Evolutionary conservation across 2,329 filamentous ascomycete species (phyloP), one percentile per base, ranked within the genome.

Genomic region (Sporothrix inflata): DNA sequence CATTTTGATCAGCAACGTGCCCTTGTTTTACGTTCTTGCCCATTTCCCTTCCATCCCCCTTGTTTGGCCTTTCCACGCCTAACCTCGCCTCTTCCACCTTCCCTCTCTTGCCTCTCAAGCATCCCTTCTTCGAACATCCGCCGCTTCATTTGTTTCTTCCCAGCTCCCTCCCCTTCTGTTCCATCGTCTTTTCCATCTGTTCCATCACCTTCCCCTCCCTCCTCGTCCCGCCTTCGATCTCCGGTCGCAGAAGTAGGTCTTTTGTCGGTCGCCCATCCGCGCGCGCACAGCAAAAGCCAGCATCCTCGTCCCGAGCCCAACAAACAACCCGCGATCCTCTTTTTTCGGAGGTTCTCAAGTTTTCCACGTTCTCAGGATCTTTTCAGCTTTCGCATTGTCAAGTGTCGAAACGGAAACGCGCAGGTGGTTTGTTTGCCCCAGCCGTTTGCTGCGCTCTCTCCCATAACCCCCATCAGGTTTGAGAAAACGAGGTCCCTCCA

Each of bases 1-100:
- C n/a, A 51, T 73, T 60, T 57, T 68, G 72, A 75, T 72, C 73
- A 55, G 70, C 73, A 71, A 8, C 42, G 42, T 67, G 57, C 71
- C 73, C 61, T 73, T 73, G 60, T 70, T 73, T 70, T 51, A 42
- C 65, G 61, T 69, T 55, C 60, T 55, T 53, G 30, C 68, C 57
- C 19, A 53, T 40, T 47, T 45, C 69, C 40, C 53, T 69, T 24
- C 53, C 16, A 40, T 66, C 34, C 47, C 72, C 47, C 55, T 57
- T 70, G 60, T 49, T 55, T 67, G 55, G 45, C 42, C 38, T 27
- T 49, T 49, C 60, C 21, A 21, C 60, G 42, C 65, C 65, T 53
- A 21, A 12, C 42, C 24, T 67, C 27, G 27, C 9, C 21, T 57
- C 60, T 27, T 60, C 19, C 45, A n/a, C 40, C 2, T 65, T n/a